phyloP scores from a whole-genome alignment of 1,139 yeast species.

The Lodderomyces margitis region DNA sequence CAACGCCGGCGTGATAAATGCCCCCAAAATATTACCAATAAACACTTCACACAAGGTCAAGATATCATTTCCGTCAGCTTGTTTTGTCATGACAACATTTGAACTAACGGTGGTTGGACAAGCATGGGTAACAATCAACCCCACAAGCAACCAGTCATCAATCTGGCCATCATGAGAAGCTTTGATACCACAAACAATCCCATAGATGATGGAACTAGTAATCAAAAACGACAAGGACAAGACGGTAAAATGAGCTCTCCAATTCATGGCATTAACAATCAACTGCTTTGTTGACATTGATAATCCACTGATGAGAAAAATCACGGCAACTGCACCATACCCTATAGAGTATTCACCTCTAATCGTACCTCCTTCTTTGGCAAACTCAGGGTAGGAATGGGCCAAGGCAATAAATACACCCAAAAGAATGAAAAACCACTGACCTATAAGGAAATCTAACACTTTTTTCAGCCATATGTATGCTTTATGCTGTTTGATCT shows the following conservation, averaged over 20 bases:
- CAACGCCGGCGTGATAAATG: conserved; percentile 82
- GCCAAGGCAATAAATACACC: conserved; percentile 77
- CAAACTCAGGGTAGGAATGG: conserved; percentile 75
- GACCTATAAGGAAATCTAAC: conserved; percentile 30
- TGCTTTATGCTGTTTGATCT: conserved; percentile 10
- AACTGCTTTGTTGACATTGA: conserved; percentile 68
- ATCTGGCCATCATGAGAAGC: conserved; percentile 56
- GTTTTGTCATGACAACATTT: conserved; percentile 87
- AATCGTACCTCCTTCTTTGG: conserved; percentile 77
- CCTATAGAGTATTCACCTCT: conserved; percentile 72
- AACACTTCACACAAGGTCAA: conserved; percentile 81
- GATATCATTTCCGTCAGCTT: conserved; percentile 77
- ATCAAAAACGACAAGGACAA: conserved; percentile 67
- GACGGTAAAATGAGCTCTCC: conserved; percentile 82
- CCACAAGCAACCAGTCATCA: conserved; percentile 73
- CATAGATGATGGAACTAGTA: conserved; percentile 74
- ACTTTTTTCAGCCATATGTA: conserved; percentile 18
- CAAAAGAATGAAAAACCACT: conserved; percentile 74
- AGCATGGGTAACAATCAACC: conserved; percentile 76
- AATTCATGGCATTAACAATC: conserved; percentile 58
- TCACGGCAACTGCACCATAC: conserved; percentile 84
- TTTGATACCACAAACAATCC: conserved; percentile 66
- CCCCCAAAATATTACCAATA: conserved; percentile 80
- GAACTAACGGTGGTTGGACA: conserved; percentile 92
- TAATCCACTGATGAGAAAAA: conserved; percentile 77